Evolutionary conservation across 2,329 filamentous ascomycete species (phyloP).

Genomic region (Purpureocillium takamizusanense): DNA sequence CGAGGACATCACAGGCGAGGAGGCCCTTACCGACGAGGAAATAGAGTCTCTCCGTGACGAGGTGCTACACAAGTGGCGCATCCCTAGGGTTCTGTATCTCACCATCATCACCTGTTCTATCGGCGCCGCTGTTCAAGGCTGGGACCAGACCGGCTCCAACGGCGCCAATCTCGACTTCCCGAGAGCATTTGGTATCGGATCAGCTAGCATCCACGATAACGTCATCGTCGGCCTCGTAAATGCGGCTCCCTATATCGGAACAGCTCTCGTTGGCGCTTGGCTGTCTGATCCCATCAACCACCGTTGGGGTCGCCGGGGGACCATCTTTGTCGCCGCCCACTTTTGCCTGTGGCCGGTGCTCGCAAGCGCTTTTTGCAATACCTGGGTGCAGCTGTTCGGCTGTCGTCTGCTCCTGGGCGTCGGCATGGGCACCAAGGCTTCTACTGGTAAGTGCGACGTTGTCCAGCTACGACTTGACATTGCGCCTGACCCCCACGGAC

Average conservation of each 20-base stretch:
- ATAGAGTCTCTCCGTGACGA: conserved; percentile 52
- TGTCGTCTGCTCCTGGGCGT: conserved; percentile 67
- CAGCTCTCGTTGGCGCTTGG: conserved; percentile 49
- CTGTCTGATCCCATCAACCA: conserved; percentile 53
- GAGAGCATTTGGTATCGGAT: conserved; percentile 34
- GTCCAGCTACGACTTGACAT: no score
- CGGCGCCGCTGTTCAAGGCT: conserved; percentile 61
- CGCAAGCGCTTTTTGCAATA: conserved; percentile 61
- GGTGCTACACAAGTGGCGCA: conserved; percentile 57
- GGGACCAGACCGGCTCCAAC: conserved; percentile 58
- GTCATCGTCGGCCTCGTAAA: conserved; percentile 61
- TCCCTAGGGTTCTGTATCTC: conserved; percentile 53
- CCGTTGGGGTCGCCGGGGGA: conserved; percentile 33
- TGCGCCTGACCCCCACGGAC: no score
- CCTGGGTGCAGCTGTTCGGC: conserved; percentile 62
- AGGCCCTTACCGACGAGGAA: conserved; percentile 51
- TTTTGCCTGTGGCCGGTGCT: conserved; percentile 63
- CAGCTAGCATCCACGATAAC: conserved; percentile 24
- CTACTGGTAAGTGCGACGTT: conserved; percentile 32
- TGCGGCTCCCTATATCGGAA: conserved; percentile 42
- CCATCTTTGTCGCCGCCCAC: conserved; percentile 65
- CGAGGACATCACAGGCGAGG: conserved; percentile 47
- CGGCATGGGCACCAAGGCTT: conserved; percentile 67
- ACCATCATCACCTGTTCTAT: conserved; percentile 62
- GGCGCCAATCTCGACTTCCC: conserved; percentile 57